Percentiles rank a stretch among this genome's conserved stretches.
Conservation (phyloP, 371 early-diverging fungal species). For the Enterospora canceri region DNA sequence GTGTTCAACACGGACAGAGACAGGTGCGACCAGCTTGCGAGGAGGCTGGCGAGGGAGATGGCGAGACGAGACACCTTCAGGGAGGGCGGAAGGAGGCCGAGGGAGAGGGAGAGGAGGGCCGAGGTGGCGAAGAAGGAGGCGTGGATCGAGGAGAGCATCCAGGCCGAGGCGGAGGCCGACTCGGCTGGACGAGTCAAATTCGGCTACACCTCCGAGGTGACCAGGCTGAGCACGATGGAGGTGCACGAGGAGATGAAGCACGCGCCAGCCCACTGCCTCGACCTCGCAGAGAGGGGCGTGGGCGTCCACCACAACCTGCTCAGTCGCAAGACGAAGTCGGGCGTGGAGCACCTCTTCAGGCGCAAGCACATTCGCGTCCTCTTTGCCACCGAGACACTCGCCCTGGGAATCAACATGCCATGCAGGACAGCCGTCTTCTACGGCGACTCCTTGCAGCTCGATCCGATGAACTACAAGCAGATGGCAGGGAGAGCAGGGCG, state of each 20-base stretch:
- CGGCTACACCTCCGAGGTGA: slow-evolving; percentile 44
- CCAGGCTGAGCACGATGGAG: slow-evolving; percentile 49
- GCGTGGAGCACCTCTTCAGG: slow-evolving; percentile 60
- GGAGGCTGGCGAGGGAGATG: slow-evolving; percentile 45
- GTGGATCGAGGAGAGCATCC: slow-evolving; percentile 52
- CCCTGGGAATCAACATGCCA: slow-evolving; percentile 63
- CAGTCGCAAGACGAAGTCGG: slow-evolving; percentile 55
- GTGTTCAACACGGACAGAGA: slow-evolving; percentile 59
- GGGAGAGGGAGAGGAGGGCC: slow-evolving; percentile 49
- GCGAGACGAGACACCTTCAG: slow-evolving; percentile 40
- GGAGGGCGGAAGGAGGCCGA: slow-evolving; percentile 41
- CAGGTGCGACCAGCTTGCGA: slow-evolving; percentile 57
- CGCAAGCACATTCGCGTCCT: slow-evolving; percentile 58
- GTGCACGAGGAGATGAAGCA: slow-evolving; percentile 49
- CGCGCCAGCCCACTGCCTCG: slow-evolving; percentile 25
- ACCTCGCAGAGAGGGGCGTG: slow-evolving; percentile 58
- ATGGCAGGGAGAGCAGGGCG: slow-evolving; percentile 61
- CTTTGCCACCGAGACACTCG: slow-evolving; percentile 60
- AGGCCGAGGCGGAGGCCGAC: slow-evolving; percentile 26
- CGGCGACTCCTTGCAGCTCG: slow-evolving; percentile 58
- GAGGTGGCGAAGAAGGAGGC: slow-evolving; percentile 49
- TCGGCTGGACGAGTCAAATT: slow-evolving; percentile 49
- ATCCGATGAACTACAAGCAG: slow-evolving; percentile 59
- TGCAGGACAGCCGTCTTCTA: slow-evolving; percentile 59
- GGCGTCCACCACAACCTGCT: slow-evolving; percentile 61